Evolutionary conservation across 1,139 yeast genomes (phyloP).

Genomic region (Geotrichum macrosporum): DNA sequence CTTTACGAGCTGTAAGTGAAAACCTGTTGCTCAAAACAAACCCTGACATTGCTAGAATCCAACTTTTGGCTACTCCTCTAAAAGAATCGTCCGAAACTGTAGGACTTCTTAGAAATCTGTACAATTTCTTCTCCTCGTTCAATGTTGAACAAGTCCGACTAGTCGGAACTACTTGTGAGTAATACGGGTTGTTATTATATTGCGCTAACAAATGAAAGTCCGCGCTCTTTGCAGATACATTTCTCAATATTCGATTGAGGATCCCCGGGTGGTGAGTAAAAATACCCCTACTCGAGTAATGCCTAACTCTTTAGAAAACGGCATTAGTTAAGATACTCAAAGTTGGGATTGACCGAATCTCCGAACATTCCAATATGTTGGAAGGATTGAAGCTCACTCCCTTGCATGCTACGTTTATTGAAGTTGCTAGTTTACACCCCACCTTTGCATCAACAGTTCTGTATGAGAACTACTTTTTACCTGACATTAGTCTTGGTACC

Average conservation of each 20-base stretch:
- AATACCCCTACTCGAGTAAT: background rate
- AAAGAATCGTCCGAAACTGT: background rate
- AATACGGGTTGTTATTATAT: background rate
- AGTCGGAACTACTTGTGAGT: constrained; percentile 14
- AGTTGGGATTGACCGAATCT: constrained; percentile 12
- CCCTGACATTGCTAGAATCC: constrained; percentile 3
- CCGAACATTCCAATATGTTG: background rate
- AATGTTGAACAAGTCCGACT: constrained; percentile 2
- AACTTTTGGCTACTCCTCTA: constrained; percentile 3
- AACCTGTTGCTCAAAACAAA: background rate
- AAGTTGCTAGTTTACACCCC: constrained; percentile 9
- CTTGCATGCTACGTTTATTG: constrained; percentile 20
- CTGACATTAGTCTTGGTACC: constrained; percentile 17
- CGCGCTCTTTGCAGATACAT: constrained; percentile 10
- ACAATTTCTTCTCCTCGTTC: constrained; percentile 9
- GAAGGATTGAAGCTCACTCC: constrained; percentile 13
- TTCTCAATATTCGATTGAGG: background rate
- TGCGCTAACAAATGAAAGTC: constrained; percentile 4
- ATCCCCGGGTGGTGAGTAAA: constrained; percentile 11
- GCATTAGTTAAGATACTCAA: constrained; percentile 10
- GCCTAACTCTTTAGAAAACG: constrained; percentile 7
- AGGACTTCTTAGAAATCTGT: constrained; percentile 5
- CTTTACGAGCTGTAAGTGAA: constrained; percentile 12
- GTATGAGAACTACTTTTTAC: constrained; percentile 9
- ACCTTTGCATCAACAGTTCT: constrained; percentile 11